Percentiles rank a stretch among this genome's conserved stretches.
Evolutionary conservation across 169 alveolate genomes (phyloP).

Genomic region (Cytauxzoon felis): DNA sequence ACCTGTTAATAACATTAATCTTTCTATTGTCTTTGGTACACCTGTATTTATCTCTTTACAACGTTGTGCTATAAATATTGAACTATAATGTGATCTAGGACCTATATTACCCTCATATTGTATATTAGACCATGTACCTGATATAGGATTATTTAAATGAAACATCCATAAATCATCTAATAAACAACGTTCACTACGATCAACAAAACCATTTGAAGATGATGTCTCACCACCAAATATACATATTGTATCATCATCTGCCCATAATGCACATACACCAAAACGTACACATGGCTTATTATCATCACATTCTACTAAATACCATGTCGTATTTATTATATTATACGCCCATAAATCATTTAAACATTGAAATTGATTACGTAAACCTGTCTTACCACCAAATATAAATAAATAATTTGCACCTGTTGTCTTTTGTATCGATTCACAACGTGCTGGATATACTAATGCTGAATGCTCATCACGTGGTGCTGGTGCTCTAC

Average conservation of each 20-base stretch:
- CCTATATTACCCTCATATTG: conserved; percentile 77
- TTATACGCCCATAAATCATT: conserved; percentile 86
- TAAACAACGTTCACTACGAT: conserved; percentile 65
- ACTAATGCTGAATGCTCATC: conserved; percentile 82
- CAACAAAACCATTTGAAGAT: conserved; percentile 48
- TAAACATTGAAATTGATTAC: conserved; percentile 53
- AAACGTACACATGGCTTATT: conserved; percentile 81
- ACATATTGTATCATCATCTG: conserved; percentile 78
- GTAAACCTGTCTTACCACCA: conserved; percentile 78
- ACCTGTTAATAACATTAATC: conserved; percentile 72
- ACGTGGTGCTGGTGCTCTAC: conserved; percentile 78
- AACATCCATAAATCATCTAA: conserved; percentile 83
- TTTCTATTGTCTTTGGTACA: conserved; percentile 76
- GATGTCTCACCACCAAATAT: conserved; percentile 85
- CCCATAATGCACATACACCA: conserved; percentile 84
- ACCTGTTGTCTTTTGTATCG: conserved; percentile 58
- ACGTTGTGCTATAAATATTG: conserved; percentile 82
- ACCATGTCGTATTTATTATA: conserved; percentile 77
- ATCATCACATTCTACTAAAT: conserved; percentile 74
- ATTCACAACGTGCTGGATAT: conserved; percentile 80
- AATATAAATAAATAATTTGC: conserved; percentile 77
- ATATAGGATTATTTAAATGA: conserved; percentile 49
- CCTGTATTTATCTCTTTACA: conserved; percentile 76
- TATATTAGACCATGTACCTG: conserved; percentile 79
- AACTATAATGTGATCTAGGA: conserved; percentile 80